Conservation (phyloP, 1,139 yeast genomes). For the Zhuliangozyma blackwelliae region DNA sequence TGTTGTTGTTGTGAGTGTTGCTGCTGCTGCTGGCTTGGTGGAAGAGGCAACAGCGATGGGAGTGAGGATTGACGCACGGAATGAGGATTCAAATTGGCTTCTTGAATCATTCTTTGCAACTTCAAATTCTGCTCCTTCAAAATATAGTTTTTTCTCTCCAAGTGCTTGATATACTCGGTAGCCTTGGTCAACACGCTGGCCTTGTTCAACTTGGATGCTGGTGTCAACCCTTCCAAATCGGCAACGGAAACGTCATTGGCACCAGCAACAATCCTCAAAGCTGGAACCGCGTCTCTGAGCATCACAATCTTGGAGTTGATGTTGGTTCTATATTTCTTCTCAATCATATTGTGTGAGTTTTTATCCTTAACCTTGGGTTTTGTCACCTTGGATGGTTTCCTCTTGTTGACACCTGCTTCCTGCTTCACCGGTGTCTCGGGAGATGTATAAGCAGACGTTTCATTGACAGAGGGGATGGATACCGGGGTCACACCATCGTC, state of each 20-base stretch:
- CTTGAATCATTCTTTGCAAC: slow-evolving; percentile 37
- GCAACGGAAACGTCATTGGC: slow-evolving; percentile 34
- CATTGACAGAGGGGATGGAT: slow-evolving; percentile 20
- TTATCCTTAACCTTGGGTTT: slow-evolving; percentile 48
- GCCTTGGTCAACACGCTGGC: slow-evolving; percentile 88
- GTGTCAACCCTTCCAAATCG: slow-evolving; percentile 80
- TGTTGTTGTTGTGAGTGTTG: slow-evolving; percentile 6
- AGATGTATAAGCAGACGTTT: slow-evolving; percentile 29
- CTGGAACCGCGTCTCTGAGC: slow-evolving; percentile 72
- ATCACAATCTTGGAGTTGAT: slow-evolving; percentile 70
- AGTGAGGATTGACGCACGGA: background rate
- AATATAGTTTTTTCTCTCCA: slow-evolving; percentile 63
- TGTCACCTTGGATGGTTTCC: slow-evolving; percentile 13
- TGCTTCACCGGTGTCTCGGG: slow-evolving; percentile 21
- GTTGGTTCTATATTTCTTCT: slow-evolving; percentile 72
- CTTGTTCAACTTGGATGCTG: slow-evolving; percentile 81
- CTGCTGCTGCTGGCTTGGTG: slow-evolving; percentile 7
- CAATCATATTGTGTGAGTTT: slow-evolving; percentile 76
- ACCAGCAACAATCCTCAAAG: slow-evolving; percentile 48
- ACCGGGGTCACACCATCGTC: slow-evolving; percentile 18
- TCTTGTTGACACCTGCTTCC: slow-evolving; percentile 2
- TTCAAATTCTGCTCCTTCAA: slow-evolving; percentile 53
- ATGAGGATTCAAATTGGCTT: slow-evolving; percentile 20
- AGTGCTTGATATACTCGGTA: slow-evolving; percentile 81
- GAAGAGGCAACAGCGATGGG: slow-evolving; percentile 4